phyloP scores from a whole-genome alignment of 768 basidiomycete genomes.

The Termitomyces sp. region DNA sequence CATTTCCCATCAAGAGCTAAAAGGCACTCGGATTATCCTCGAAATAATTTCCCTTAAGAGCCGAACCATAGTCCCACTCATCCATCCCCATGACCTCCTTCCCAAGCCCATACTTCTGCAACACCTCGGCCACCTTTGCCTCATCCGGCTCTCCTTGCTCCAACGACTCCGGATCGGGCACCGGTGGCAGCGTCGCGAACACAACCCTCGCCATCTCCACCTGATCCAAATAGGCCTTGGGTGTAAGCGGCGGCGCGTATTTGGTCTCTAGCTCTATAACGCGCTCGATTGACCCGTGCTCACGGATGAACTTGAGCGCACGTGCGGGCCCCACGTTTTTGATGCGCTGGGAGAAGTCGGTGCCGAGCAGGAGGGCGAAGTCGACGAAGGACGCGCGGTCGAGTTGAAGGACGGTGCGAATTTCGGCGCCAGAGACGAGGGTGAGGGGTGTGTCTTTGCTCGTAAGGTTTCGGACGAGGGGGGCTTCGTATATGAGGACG shows the following conservation, averaged over 20 bases:
- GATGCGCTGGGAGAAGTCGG: conserved; percentile 86
- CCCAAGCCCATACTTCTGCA: conserved; percentile 49
- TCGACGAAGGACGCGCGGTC: conserved; percentile 63
- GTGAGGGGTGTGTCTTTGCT: conserved; percentile 53
- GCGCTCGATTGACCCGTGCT: conserved; percentile 68
- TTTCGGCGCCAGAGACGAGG: conserved; percentile 56
- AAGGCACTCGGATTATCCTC: conserved; percentile 48
- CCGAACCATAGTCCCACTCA: conserved; percentile 38
- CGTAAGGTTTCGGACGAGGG: conserved; percentile 76
- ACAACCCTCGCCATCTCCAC: conserved; percentile 57
- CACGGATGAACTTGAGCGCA: conserved; percentile 71
- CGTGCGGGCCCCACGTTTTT: conserved; percentile 74
- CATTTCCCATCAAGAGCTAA: conserved; percentile 1
- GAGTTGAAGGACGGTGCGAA: conserved; percentile 56
- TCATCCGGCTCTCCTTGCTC: conserved; percentile 34
- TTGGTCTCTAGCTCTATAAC: conserved; percentile 49
- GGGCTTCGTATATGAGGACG: conserved; percentile 78
- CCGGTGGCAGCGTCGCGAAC: conserved; percentile 62
- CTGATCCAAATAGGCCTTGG: conserved; percentile 55
- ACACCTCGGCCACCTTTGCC: conserved; percentile 34
- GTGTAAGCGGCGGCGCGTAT: conserved; percentile 45
- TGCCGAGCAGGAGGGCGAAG: conserved; percentile 83
- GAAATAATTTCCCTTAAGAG: conserved; percentile 63
- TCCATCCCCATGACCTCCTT: conserved; percentile 26
- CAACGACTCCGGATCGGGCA: conserved; percentile 39